Conservation (phyloP, 495 filamentous ascomycete genomes). For the Halenospora varia region DNA sequence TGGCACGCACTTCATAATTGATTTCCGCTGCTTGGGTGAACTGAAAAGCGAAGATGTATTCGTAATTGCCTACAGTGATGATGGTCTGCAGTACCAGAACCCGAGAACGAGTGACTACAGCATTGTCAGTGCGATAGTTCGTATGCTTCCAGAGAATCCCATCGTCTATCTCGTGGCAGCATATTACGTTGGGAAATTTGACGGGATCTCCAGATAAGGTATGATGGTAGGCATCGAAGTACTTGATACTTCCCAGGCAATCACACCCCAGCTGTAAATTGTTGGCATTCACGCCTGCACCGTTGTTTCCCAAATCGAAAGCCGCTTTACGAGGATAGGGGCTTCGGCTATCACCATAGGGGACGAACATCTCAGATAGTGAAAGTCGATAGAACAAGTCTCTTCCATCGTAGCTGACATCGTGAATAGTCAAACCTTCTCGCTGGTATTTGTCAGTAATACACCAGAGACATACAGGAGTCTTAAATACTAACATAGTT, state of each 20-base stretch:
- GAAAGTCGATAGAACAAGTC: constrained; percentile 65
- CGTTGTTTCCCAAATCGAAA: constrained; percentile 74
- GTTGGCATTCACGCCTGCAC: constrained; percentile 69
- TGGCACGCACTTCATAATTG: constrained; percentile 74
- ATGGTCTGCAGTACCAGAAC: constrained; percentile 68
- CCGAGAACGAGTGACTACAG: constrained; percentile 54
- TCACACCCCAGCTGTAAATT: constrained; percentile 52
- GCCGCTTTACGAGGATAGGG: constrained; percentile 75
- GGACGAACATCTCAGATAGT: constrained; percentile 74
- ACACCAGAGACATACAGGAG: background rate
- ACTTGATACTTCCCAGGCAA: background rate
- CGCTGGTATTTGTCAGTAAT: constrained; percentile 51
- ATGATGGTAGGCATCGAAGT: constrained; percentile 2
- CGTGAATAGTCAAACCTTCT: constrained; percentile 66
- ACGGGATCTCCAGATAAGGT: constrained; percentile 46
- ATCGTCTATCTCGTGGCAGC: constrained; percentile 64
- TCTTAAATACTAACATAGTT: constrained; percentile 33
- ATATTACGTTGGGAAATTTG: constrained; percentile 50
- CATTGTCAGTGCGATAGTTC: constrained; percentile 56
- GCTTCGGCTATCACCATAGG: constrained; percentile 66
- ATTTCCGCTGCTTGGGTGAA: constrained; percentile 81
- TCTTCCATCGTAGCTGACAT: constrained; percentile 64
- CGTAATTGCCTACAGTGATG: constrained; percentile 79
- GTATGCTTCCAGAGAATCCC: constrained; percentile 65
- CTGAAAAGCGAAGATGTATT: constrained; percentile 79